Evolutionary conservation across 1,139 yeast genomes (phyloP).

Genomic region (Geotrichum histeridarum): DNA sequence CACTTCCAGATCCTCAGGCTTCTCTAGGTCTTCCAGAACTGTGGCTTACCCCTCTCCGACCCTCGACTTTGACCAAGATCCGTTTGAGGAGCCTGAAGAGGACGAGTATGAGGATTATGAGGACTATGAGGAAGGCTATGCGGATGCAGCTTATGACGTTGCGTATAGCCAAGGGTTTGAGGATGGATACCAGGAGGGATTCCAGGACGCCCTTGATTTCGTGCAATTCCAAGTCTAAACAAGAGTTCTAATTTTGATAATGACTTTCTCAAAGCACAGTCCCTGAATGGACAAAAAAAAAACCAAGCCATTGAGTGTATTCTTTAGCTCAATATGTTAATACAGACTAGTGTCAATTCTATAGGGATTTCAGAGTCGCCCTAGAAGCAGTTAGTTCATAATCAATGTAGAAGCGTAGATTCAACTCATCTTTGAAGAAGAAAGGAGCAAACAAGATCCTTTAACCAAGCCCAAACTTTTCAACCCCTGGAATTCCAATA

Average conservation of each 20-base stretch:
- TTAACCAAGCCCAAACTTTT: not conserved
- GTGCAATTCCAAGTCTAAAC: too few relatives aligned
- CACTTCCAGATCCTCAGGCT: too few relatives aligned
- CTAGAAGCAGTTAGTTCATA: slow-evolving; percentile 5
- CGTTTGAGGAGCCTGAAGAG: not conserved
- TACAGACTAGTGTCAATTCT: not conserved
- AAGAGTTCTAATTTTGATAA: too few relatives aligned
- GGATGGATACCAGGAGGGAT: slow-evolving; percentile 4
- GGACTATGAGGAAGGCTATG: slow-evolving; percentile 8
- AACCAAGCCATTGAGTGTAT: not conserved
- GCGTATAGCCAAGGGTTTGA: slow-evolving; percentile 14
- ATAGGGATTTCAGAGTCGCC: not conserved
- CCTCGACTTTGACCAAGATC: not conserved
- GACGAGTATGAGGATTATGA: not conserved
- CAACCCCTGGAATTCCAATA: not conserved
- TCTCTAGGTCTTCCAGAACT: not conserved
- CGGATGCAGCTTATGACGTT: slow-evolving; percentile 10
- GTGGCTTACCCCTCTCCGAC: not conserved
- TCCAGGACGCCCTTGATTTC: not conserved
- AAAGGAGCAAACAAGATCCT: not conserved
- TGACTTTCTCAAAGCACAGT: not conserved
- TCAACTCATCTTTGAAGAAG: slow-evolving; percentile 6
- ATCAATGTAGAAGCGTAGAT: not conserved
- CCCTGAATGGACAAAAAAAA: too few relatives aligned
- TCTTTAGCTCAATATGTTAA: not conserved